A percentile compares a stretch with the other conserved stretches of the same genome.
Evolutionary conservation across 208 protist genomes (phyloP).

Genomic region (Trypanosoma platydactyli): DNA sequence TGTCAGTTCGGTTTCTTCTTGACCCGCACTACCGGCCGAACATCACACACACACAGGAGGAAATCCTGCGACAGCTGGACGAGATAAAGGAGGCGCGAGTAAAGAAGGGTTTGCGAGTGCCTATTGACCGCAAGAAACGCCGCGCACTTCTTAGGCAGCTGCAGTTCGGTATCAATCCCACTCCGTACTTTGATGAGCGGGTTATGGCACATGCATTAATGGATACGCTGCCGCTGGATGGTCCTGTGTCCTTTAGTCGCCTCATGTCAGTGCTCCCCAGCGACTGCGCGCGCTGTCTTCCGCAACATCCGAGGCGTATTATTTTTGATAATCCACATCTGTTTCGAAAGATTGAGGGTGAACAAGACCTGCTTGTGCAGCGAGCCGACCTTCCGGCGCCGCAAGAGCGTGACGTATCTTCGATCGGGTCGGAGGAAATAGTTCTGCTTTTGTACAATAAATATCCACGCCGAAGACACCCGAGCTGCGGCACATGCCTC

Average conservation of each 20-base stretch:
- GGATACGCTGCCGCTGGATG: slow-evolving; percentile 59
- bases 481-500: slow-evolving; percentile 57
- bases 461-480: slow-evolving; percentile 60
- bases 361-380: slow-evolving; percentile 52
- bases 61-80: slow-evolving; percentile 32
- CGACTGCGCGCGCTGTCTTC: slow-evolving; percentile 25
- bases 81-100: slow-evolving; percentile 19
- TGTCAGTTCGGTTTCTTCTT: slow-evolving; percentile 51
- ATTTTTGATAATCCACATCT: slow-evolving; percentile 25
- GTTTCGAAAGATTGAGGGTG: slow-evolving; percentile 31
- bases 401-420: slow-evolving; percentile 27
- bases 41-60: slow-evolving; percentile 28
- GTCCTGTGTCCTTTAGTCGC: slow-evolving; percentile 19
- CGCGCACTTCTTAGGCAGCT: slow-evolving; percentile 55
- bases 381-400: slow-evolving; percentile 63
- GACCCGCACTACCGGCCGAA: slow-evolving; percentile 35
- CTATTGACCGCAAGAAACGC: slow-evolving; percentile 37
- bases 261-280: slow-evolving; percentile 28
- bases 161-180: slow-evolving; percentile 54
- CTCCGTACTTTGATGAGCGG: slow-evolving; percentile 68
- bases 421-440: slow-evolving; percentile 59
- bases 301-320: slow-evolving; percentile 16
- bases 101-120: slow-evolving; percentile 25
- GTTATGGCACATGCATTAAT: slow-evolving; percentile 75
- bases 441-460: slow-evolving; percentile 57